Base-by-base conservation (phyloP, 2,329 filamentous ascomycete genomes). In the Scytalidium sp. region DNA sequence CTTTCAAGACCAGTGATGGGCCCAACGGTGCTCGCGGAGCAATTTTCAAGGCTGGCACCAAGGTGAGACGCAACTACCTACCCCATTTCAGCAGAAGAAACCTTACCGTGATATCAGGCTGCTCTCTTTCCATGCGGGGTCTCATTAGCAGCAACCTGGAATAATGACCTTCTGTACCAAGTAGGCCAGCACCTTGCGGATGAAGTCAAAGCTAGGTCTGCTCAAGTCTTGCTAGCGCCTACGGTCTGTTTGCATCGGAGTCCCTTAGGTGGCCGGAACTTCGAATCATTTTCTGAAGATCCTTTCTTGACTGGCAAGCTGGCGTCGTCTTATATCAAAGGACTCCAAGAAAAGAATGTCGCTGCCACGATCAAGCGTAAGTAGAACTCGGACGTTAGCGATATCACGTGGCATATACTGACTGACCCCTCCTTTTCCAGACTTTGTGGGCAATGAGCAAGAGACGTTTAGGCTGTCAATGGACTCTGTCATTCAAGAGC, bases 281-380 rank as follows among this genome's bases (percentile, higher is more conserved):
- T 94, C 58, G 90, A 95, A 68, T 91, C 88, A 0, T 94, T 91
- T 65, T 90, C 87, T 0, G 90, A 94, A 66, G 90, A 94, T 57
- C 89, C 89, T 0, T 78, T 85, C 9, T 75, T 95, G 4, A 89
- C 88, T 0, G 88, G 88, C 25, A 87, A 84, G 54, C 71, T 91
- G 52, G 85, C 87, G 11, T 81, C 85, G 1, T 79, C 86, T 52
- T 88, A 88, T 54, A 85, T 89, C 61, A 83, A 80, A 43, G 87
- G 87, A 7, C 72, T 88, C 48, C 89, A 94, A 62, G 83, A 85
- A 20, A 84, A 83, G 52, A 85, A 86, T 1, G 79, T 94, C 32
- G 83, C 85, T 7, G 87, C 89, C 10, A 90, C 88, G 0, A 83
- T 92, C 57, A 94, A 94, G 72, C 89, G 87, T 81, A 56, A 56